Conservation (phyloP, 441 rosid species). For the Omphalea diandra region DNA sequence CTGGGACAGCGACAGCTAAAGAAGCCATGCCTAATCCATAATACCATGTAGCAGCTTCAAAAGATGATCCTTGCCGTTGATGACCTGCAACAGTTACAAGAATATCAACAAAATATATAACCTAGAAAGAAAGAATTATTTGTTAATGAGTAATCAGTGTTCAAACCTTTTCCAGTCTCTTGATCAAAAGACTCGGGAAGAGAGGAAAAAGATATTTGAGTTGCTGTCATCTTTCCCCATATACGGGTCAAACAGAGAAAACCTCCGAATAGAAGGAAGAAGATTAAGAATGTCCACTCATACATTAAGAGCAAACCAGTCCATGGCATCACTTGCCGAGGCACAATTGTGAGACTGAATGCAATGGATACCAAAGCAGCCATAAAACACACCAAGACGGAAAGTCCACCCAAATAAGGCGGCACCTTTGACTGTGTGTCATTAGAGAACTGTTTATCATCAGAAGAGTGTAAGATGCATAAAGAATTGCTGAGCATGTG, state of each 20-base stretch:
- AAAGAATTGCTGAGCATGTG: slow-evolving; percentile 4
- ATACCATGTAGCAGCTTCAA: slow-evolving; percentile 52
- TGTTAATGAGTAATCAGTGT: neutral
- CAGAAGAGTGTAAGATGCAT: slow-evolving; percentile 15
- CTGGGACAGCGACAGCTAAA: slow-evolving; percentile 65
- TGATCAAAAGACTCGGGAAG: slow-evolving; percentile 47
- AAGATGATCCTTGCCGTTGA: slow-evolving; percentile 56
- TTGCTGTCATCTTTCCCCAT: slow-evolving; percentile 62
- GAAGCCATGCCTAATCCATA: slow-evolving; percentile 76
- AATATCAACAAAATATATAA: slow-evolving; percentile 10
- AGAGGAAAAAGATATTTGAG: slow-evolving; percentile 45
- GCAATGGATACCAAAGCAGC: slow-evolving; percentile 55
- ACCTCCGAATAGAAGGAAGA: slow-evolving; percentile 69
- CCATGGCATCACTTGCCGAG: slow-evolving; percentile 96
- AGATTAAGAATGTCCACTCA: slow-evolving; percentile 85
- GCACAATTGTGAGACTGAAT: slow-evolving; percentile 62
- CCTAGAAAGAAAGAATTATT: neutral
- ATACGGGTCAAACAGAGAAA: slow-evolving; percentile 59
- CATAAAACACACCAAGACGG: slow-evolving; percentile 54
- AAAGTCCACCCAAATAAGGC: slow-evolving; percentile 57
- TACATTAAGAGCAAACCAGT: slow-evolving; percentile 86
- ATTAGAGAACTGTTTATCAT: slow-evolving; percentile 45
- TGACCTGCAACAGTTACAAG: slow-evolving; percentile 50
- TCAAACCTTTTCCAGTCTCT: slow-evolving; percentile 78
- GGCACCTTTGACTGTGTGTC: slow-evolving; percentile 62